A percentile compares a stretch with the other conserved stretches of the same genome.
phyloP scores from a whole-genome alignment of 331 rosid genomes.

The Phaseolus coccineus region DNA sequence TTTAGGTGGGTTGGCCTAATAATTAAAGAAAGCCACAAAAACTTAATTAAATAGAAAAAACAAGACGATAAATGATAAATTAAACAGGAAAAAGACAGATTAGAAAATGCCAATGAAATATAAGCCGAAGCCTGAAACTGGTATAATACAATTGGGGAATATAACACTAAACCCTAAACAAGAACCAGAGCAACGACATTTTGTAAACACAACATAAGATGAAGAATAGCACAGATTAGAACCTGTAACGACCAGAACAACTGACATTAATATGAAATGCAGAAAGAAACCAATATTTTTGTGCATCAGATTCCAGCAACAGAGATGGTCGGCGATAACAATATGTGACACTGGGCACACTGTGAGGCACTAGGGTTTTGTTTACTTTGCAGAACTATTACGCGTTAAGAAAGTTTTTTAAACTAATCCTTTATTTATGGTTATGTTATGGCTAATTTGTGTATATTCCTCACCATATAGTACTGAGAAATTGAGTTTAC shows the following conservation, averaged over 20 bases:
- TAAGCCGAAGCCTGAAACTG: too few species aligned
- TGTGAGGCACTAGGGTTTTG: not conserved
- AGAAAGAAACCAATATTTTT: not conserved
- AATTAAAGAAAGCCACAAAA: not conserved
- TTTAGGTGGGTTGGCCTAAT: not conserved
- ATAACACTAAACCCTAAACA: not conserved
- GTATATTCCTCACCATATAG: too few species aligned
- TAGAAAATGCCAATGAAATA: not conserved
- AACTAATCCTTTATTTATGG: too few species aligned
- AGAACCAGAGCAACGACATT: too few species aligned
- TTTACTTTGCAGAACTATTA: not conserved
- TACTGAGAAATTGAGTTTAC: too few species aligned
- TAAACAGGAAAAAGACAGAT: not conserved
- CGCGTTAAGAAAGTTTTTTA: not conserved
- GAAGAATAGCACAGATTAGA: not conserved
- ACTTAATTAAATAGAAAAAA: not conserved
- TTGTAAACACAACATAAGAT: not conserved
- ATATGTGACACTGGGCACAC: not conserved
- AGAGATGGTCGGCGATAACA: not conserved
- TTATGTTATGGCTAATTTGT: too few species aligned
- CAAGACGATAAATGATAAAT: not conserved
- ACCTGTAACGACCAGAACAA: not conserved
- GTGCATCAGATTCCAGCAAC: not conserved
- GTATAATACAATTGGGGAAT: too few species aligned
- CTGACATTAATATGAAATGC: not conserved